Evolutionary conservation across 1,139 yeast genomes (phyloP), one percentile per base, ranked within the genome.

Genomic region (Arxiozyma telluris): DNA sequence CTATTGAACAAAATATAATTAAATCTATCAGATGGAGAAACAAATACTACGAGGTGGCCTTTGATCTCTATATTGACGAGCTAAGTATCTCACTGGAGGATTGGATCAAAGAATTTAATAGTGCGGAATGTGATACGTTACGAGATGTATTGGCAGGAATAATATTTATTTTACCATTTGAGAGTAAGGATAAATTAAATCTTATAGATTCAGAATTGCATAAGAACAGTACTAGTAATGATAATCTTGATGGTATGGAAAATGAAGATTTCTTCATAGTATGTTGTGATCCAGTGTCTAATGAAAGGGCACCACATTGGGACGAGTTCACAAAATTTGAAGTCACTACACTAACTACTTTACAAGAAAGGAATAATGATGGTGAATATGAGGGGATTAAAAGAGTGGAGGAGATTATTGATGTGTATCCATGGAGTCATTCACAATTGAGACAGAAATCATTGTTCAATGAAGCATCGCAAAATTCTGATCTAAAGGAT

Each of bases 11-110:
- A 25, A 55, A 52, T 6, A 65, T 66, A 22, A 17, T 63, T 15
- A 61, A 61, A 52, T 52, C 54, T 27, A 47, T 64, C 7, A 25
- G 18, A 12, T 67, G 70, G 70, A 54, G 51, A 17, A 71, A 67
- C 8, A 69, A 66, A 56, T 70, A 71, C 55, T 70, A 67, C 53
- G 45, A 55, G 12, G 58, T 63, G 0, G 41, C 43, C 0, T 58
- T 61, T 23, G 72, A 69, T 46, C 54, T 68, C 1, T 71, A 71
- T 59, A 55, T 71, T n/a, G 73, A 69, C 53, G 61, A 58, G 7
- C 59, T 53, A 43, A 63, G 58, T 9, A 46, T 20, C 2, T 54
- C 51, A 20, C 45, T 69, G 21, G 52, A 54, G 1, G 55, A 54
- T 12, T 71, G 73, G 73, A 22, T 61, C 1, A 38, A 44, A 0